Base-by-base conservation (phyloP, 1,284 basidiomycete genomes). In the Ganoderma leucocontextum region DNA sequence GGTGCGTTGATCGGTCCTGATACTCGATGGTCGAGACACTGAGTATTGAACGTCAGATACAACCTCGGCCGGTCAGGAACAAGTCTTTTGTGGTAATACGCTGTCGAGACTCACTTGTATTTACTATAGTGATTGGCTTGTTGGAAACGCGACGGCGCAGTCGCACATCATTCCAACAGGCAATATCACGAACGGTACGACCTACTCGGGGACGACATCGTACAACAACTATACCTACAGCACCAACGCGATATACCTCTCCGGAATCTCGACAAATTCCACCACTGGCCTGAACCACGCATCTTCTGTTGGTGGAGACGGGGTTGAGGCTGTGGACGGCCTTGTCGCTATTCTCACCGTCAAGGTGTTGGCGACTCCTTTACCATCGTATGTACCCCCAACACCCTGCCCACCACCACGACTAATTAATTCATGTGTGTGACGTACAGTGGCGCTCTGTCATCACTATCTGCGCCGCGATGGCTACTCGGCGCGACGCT, bases 271-370 rank as follows among this genome's bases (percentile, higher is more conserved):
- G 17, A 77, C 83, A 68, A 92, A 95, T 74, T 86, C 89, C 1
- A 93, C 88, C 67, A 78, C 84, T 10, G 92, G 89, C 5, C 89
- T 98, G 75, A 98, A 98, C 77, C 95, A 96, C 78, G 87, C 87
- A 70, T 62, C 83, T 49, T 86, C 83, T 36, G 93, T 97, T 7
- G 85, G 82, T 25, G 80, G 84, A 12, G 77, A 87, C 52, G 89
- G 88, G 2, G 75, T 81, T 17, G 90, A 89, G 62, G 90, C 95
- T 0, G 85, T 91, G 6, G 96, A 98, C 77, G 96, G 97, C 0
- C 83, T 96, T 5, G 91, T 98, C 0, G 95, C 95, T 0, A 82
- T 98, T 1, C 75, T 97, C 72, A 91, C 89, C 0, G 92, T 97
- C 61, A 88, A 85, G 75, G 89, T 96, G 53, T 85, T 87, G 1